phyloP scores from a whole-genome alignment of 2,329 filamentous ascomycete species.

The Orbilia ellipsospora region DNA sequence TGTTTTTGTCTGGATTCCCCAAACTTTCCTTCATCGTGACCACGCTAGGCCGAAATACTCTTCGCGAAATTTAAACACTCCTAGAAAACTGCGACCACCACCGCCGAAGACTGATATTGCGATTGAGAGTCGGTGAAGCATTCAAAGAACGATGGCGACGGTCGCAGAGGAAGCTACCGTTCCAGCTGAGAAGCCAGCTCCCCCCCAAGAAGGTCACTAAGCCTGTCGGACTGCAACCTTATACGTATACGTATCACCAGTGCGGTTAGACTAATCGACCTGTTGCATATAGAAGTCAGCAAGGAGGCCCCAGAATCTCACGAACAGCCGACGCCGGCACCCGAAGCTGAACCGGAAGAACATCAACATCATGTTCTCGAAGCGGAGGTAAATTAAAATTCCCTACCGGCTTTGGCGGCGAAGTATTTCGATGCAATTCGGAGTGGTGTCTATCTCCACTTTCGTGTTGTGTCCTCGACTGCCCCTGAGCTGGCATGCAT shows the following conservation, averaged over 20 bases:
- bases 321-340: background rate
- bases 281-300: background rate
- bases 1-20: background rate
- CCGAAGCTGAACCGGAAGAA: background rate
- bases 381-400: background rate
- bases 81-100: conserved; percentile 34
- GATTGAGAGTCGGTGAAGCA: conserved; percentile 2
- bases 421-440: background rate
- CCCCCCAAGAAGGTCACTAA: background rate
- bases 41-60: conserved; percentile 26
- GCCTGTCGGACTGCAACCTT: background rate
- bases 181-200: conserved; percentile 4
- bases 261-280: conserved; percentile 9
- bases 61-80: conserved; percentile 27
- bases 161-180: background rate
- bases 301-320: background rate
- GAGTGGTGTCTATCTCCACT: background rate
- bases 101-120: conserved; percentile 16
- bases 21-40: conserved; percentile 21
- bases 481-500: background rate
- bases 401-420: background rate
- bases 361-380: background rate
- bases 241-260: background rate
- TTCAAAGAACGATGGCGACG: background rate
- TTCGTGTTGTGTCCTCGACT: background rate